Base-by-base conservation (phyloP, 192 early-diverging fungal genomes). In the Backusella liffmaniae region DNA sequence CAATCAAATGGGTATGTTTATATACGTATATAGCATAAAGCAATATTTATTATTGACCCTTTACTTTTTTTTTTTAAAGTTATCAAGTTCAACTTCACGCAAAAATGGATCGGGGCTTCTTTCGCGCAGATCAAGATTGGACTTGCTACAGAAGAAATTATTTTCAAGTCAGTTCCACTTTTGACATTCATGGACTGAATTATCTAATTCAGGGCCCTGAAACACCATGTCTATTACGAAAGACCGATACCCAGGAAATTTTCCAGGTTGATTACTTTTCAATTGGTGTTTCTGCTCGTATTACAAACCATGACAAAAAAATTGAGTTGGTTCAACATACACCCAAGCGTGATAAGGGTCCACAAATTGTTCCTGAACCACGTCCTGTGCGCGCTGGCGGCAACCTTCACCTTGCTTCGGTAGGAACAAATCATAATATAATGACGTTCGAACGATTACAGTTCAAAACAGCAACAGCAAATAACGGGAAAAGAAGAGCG, bases 401-500 rank as follows among this genome's bases (percentile, higher is more conserved):
- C 5, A 88, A 86, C 67, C 73, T 90, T 7, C 83, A 84, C 34
- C 42, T 77, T 32, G 73, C 73, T 66, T 68, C 85, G 46, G 84
- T 89, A 0, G 78, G 78, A 13, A 56, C 82, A 53, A 85, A 85
- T 53, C 81, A 86, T 72, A 83, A 75, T 53, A 77, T 87, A 0
- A 90, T 88, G 1, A 91, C 91, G 26, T 98, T 94, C 76, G 95
- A 98, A 70, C 87, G 96, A 1, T 83, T 98, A 16, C 96, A 98
- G 85, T 98, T 98, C 89, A 97, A 97, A 80, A 90, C 91, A 0
- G 95, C 96, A 32, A 98, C 96, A 0, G 93, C 94, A 39, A 98
- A 97, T 82, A 97, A 95, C 77, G 94, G 94, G 46, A 94, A 94
- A 77, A 87, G 95, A 56, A 85, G 92, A 9, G 94, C 92, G 16